phyloP scores from a whole-genome alignment of 1,284 basidiomycete genomes.

The Earliella scabrosa region DNA sequence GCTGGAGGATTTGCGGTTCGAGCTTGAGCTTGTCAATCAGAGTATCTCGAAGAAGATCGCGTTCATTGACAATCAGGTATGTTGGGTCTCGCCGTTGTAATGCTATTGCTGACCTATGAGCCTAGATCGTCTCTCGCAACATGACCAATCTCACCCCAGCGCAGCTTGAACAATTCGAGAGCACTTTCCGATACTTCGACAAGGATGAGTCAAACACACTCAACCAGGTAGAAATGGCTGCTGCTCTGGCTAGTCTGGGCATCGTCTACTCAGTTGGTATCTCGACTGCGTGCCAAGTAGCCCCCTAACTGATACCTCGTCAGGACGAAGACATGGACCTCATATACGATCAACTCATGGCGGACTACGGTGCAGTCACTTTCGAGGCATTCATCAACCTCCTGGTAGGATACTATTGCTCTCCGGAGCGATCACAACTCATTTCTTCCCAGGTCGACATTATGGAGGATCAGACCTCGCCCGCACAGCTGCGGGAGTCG shows the following conservation, averaged over 20 bases:
- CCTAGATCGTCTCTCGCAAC: constrained; percentile 84
- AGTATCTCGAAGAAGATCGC: constrained; percentile 89
- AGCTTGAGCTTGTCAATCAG: constrained; percentile 83
- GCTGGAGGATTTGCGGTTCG: constrained; percentile 89
- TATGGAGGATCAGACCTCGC: constrained; percentile 93
- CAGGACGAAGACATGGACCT: constrained; percentile 87
- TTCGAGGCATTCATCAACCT: constrained; percentile 97
- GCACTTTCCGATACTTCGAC: constrained; percentile 98
- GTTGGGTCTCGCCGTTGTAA: constrained; percentile 9
- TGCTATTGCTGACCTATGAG: background rate
- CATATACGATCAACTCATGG: constrained; percentile 84
- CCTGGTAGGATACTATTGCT: constrained; percentile 55
- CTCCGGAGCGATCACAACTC: background rate
- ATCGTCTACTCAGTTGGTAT: constrained; percentile 83
- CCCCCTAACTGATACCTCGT: too few species aligned
- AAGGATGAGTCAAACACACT: constrained; percentile 91
- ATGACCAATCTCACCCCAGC: constrained; percentile 94
- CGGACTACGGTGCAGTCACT: constrained; percentile 87
- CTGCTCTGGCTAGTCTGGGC: constrained; percentile 92
- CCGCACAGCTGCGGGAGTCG: constrained; percentile 90
- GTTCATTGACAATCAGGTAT: constrained; percentile 95
- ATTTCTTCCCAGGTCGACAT: constrained; percentile 77
- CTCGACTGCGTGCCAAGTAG: background rate
- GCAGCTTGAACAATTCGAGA: constrained; percentile 96
- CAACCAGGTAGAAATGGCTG: constrained; percentile 84